Evolutionary conservation across 495 filamentous ascomycete species (phyloP), one percentile per base, ranked within the genome.

Genomic region (Hypoxylon lenormandii): DNA sequence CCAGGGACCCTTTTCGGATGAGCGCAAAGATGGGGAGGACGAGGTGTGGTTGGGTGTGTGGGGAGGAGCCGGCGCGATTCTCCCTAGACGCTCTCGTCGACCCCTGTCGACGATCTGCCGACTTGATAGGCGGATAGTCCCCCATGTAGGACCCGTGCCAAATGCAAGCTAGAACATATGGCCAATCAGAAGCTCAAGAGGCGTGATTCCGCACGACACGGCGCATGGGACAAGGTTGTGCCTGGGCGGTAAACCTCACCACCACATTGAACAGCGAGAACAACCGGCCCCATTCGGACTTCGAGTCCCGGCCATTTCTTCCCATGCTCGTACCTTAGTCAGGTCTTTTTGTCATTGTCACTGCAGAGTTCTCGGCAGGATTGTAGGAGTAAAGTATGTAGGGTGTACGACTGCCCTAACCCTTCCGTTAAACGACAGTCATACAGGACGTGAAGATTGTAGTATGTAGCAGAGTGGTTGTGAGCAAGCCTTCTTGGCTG

Each of bases 181-280:
- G 26, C 73, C 73, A 75, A 75, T 75, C 48, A 73, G 38, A 42
- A 36, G 47, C 38, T 30, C 16, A 19, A 54, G 13, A 61, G 62
- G 54, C 69, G 73, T 75, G 73, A 75, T 75, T 55, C 62, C 61
- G 59, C 63, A 55, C 54, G 55, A 46, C 65, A 65, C 54, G 8
- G 49, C 70, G 73, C 70, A 75, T 66, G 57, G 54, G 47, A 72
- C 69, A 57, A 64, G 50, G 61, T 72, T 63, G 69, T 64, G 48
- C 69, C 72, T 70, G 72, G 72, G 72, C 72, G 72, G 72, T 72
- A 74, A 74, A 40, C 64, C 37, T 48, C 43, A 46, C 40, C 26
- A 54, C 67, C 61, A 61, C 23, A 52, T 55, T 51, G 40, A 62
- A 61, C 49, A n/a, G 52, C 33, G 47, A 53, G 46, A 61, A 62